A percentile compares a stretch with the other conserved stretches of the same genome.
These are phyloP conservation scores for Adansonia grandidieri DNA, from an alignment of 441 rosid species.

Conservation along the genomic window DNA sequence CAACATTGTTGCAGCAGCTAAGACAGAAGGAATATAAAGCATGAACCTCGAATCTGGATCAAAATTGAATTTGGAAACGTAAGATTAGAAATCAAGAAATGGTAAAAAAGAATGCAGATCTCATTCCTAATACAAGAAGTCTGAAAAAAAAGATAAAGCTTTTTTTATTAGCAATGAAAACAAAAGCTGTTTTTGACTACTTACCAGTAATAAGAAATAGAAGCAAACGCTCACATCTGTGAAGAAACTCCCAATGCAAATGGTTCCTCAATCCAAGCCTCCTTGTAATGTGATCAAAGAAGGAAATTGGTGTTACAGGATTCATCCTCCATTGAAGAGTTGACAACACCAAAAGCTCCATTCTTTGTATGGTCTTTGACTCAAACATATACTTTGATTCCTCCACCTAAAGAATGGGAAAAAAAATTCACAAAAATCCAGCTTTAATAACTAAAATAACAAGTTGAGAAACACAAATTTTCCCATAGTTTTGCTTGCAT, in stretches of 20 bases:
- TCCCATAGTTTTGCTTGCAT: conserved; percentile 22
- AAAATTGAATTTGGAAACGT: conserved; percentile 13
- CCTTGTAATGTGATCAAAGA: conserved; percentile 56
- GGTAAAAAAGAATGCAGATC: conserved; percentile 12
- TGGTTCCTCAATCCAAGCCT: conserved; percentile 47
- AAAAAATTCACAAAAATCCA: not conserved
- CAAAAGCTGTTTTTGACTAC: conserved; percentile 16
- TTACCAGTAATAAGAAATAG: conserved; percentile 56
- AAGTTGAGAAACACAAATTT: conserved; percentile 29
- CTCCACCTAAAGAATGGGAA: conserved; percentile 45
- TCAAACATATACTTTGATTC: conserved; percentile 60
- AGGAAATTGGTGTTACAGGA: conserved; percentile 67
- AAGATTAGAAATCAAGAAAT: conserved; percentile 5
- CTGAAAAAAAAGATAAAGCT: not conserved
- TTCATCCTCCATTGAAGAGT: conserved; percentile 72
- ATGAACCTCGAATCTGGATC: conserved; percentile 56
- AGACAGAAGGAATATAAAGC: conserved; percentile 49
- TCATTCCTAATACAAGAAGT: not conserved
- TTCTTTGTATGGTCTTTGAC: conserved; percentile 68
- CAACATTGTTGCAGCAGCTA: conserved; percentile 62
- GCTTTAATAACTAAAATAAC: conserved; percentile 10
- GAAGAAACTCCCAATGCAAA: conserved; percentile 49
- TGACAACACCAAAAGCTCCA: conserved; percentile 72
- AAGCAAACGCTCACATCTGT: conserved; percentile 56
- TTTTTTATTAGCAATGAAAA: not conserved